phyloP scores from a whole-genome alignment of 768 basidiomycete species.

The Boletus pseudo-olivaceus region DNA sequence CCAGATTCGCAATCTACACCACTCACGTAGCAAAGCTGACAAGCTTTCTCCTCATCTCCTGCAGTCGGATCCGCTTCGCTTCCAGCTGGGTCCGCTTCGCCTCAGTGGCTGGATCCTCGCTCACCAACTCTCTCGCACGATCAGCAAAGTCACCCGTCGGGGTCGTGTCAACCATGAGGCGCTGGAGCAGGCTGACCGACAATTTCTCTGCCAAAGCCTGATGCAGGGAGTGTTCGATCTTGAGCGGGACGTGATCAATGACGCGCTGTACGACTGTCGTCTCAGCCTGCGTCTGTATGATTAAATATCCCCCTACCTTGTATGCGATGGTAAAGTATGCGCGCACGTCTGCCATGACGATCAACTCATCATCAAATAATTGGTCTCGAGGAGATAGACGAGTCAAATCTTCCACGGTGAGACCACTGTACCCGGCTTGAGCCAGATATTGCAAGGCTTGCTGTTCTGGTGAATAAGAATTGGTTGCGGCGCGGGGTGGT shows the following conservation, averaged over 20 bases:
- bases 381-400: constrained; percentile 23
- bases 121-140: constrained; percentile 39
- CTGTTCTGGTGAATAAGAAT: background rate
- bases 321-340: constrained; percentile 56
- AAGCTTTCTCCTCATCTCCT: constrained; percentile 39
- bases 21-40: constrained; percentile 23
- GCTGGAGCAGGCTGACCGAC: constrained; percentile 34
- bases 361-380: constrained; percentile 46
- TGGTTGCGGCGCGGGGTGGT: background rate
- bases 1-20: background rate
- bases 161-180: constrained; percentile 24
- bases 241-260: constrained; percentile 50
- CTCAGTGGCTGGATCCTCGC: constrained; percentile 43
- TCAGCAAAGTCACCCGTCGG: constrained; percentile 17
- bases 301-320: constrained; percentile 37
- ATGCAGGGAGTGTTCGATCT: constrained; percentile 45
- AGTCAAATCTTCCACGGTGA: constrained; percentile 24
- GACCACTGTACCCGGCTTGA: constrained; percentile 25
- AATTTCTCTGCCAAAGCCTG: constrained; percentile 36
- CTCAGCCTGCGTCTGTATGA: background rate
- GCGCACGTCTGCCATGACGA: constrained; percentile 51
- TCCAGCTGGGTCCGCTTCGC: constrained; percentile 34
- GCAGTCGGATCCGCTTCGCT: constrained; percentile 34
- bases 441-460: constrained; percentile 29
- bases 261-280: constrained; percentile 39